Evolutionary conservation across 805 yeast species (phyloP), one percentile per base, ranked within the genome.

Genomic region (Candida fluviatilis): DNA sequence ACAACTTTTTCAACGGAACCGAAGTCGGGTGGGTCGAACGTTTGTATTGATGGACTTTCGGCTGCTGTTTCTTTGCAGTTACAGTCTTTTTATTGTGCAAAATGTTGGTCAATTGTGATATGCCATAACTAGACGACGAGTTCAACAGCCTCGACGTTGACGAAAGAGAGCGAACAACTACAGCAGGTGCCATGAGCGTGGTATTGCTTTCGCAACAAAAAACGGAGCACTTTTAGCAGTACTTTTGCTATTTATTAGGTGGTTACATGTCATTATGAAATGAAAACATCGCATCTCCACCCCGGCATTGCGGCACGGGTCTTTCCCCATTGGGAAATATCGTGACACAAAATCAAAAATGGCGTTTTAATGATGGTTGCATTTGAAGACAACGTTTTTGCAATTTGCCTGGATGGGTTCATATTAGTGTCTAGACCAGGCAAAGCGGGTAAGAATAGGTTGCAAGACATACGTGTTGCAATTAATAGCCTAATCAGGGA

Each of bases 21-120:
- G 87, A 85, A 0, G 82, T 69, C 1, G 90, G 90, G 17, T 82
- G 78, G 0, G 82, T 78, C 0, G 87, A 69, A 18, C 80, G 53
- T 42, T 60, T 71, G 47, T 76, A 78, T 16, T 32, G 29, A 30
- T 31, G 15, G 6, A 21, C 12, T n/a, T 26, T 26, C 13, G 26
- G 35, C 19, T 10, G 10, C 15, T 23, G 28, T 21, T 12, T 21
- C 14, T 33, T 33, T 10, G 19, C 4, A 5, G 5, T 6, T 10
- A 13, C 14, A 8, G 13, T 12, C 15, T 26, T 18, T 16, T 33
- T 33, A 5, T 15, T 16, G 13, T 33, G 21, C 18, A 33, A 23
- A 6, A 33, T n/a, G 12, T 21, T 23, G 19, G 15, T n/a, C 4
- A 21, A 5, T 21, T 33, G 35, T 4, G 16, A 19, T 5, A 23